Conservation (phyloP, 345 rosid species). For the Citrus sp. region DNA sequence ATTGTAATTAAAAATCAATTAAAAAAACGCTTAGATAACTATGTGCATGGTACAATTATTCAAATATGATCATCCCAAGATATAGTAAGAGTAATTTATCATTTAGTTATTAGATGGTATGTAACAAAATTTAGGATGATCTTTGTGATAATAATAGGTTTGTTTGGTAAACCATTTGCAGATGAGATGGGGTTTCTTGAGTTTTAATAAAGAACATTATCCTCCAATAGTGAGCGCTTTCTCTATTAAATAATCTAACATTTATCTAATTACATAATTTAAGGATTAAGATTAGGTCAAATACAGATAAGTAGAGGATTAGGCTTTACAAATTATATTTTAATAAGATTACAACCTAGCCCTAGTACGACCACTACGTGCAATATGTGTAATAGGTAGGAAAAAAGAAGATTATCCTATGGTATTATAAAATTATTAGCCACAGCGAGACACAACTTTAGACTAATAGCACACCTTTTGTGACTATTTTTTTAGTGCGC, state of each 20-base stretch:
- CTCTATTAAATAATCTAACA: neutral
- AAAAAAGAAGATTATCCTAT: neutral
- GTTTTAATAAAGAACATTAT: constrained; percentile 13
- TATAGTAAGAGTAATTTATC: too few relatives aligned
- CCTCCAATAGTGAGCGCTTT: constrained; percentile 2
- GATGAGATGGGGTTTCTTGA: neutral
- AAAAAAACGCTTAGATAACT: too few relatives aligned
- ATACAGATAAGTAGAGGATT: neutral
- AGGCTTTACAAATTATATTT: too few relatives aligned
- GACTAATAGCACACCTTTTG: constrained; percentile 1
- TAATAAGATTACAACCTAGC: neutral
- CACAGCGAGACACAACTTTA: neutral
- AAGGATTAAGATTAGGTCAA: constrained; percentile 5
- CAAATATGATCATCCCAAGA: too few relatives aligned
- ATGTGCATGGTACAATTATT: too few relatives aligned
- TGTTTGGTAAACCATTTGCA: neutral
- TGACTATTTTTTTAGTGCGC: neutral
- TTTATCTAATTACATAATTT: neutral
- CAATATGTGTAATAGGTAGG: neutral
- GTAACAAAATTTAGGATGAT: neutral
- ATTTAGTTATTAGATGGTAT: too few relatives aligned
- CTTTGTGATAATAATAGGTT: neutral
- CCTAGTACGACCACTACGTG: neutral
- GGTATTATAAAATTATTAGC: neutral
- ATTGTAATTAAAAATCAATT: too few relatives aligned